Conservation (phyloP, 1,284 basidiomycete species). For the Ustilago hordei region DNA sequence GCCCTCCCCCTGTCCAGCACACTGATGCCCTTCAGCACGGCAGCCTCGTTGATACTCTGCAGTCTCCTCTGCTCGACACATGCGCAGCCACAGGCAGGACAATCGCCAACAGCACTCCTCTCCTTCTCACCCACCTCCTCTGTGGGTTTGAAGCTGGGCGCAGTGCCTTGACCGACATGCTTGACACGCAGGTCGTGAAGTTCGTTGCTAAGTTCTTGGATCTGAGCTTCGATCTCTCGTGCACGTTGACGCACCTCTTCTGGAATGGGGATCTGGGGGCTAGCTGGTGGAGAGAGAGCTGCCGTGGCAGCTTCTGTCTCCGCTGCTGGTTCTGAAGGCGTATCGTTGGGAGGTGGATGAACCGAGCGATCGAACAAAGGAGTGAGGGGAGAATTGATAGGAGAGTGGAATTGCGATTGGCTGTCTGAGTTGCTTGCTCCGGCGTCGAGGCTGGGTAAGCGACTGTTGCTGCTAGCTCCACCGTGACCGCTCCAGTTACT, state of each 20-base stretch:
- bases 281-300: constrained; percentile 18
- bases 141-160: constrained; percentile 17
- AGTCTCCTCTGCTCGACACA: constrained; percentile 54
- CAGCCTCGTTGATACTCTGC: constrained; percentile 59
- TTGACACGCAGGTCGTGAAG: constrained; percentile 43
- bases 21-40: constrained; percentile 56
- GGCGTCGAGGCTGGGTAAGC: constrained; percentile 46
- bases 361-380: constrained; percentile 45
- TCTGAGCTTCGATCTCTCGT: constrained; percentile 51
- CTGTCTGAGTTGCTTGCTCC: constrained; percentile 38
- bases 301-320: constrained; percentile 2
- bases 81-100: constrained; percentile 51
- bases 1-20: constrained; percentile 55
- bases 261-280: constrained; percentile 29
- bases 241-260: constrained; percentile 46
- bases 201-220: constrained; percentile 48
- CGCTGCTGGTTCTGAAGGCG: constrained; percentile 10
- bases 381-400: constrained; percentile 39
- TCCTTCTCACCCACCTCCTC: constrained; percentile 16
- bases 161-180: constrained; percentile 41
- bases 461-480: constrained; percentile 13
- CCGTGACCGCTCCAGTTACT: constrained; percentile 39
- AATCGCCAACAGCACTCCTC: constrained; percentile 11
- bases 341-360: not conserved
- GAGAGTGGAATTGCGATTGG: constrained; percentile 48